These are phyloP conservation scores for Hirschioporus abietinus DNA, from an alignment of 768 basidiomycete species.

Conservation along the genomic window DNA sequence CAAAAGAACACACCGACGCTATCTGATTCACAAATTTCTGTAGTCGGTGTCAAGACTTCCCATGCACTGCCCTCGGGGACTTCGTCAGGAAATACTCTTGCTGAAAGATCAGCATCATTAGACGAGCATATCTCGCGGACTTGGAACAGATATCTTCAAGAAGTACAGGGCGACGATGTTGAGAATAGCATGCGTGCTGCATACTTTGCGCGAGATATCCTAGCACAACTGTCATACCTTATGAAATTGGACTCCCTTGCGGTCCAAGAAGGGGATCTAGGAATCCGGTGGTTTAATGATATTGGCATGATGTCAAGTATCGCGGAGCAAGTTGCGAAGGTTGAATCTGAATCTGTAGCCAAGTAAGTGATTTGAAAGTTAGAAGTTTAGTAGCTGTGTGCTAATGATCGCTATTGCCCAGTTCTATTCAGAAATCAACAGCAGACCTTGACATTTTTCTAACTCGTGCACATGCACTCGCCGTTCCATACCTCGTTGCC, in stretches of 20 bases:
- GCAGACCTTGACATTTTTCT: constrained; percentile 72
- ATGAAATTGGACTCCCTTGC: constrained; percentile 71
- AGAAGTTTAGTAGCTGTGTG: neutral
- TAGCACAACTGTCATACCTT: constrained; percentile 58
- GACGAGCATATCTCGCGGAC: constrained; percentile 57
- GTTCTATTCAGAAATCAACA: constrained; percentile 31
- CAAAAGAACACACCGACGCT: constrained; percentile 29
- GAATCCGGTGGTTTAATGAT: constrained; percentile 72
- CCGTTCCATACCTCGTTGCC: constrained; percentile 63
- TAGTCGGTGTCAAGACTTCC: constrained; percentile 64
- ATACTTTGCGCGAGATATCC: constrained; percentile 39
- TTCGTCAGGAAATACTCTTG: constrained; percentile 28
- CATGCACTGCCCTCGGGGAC: constrained; percentile 53
- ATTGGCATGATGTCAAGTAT: constrained; percentile 48
- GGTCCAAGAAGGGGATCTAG: constrained; percentile 50
- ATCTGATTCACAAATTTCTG: constrained; percentile 32
- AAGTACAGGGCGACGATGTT: constrained; percentile 51
- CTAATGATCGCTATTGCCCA: constrained; percentile 14
- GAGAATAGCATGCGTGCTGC: constrained; percentile 52
- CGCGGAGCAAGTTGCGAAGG: constrained; percentile 43
- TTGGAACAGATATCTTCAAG: constrained; percentile 52
- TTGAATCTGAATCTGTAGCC: constrained; percentile 48
- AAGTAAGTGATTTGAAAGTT: constrained; percentile 35
- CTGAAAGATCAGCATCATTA: constrained; percentile 46
- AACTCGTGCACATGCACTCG: constrained; percentile 57